Conservation (phyloP, 768 basidiomycete genomes). For the Lentinula lateritia region DNA sequence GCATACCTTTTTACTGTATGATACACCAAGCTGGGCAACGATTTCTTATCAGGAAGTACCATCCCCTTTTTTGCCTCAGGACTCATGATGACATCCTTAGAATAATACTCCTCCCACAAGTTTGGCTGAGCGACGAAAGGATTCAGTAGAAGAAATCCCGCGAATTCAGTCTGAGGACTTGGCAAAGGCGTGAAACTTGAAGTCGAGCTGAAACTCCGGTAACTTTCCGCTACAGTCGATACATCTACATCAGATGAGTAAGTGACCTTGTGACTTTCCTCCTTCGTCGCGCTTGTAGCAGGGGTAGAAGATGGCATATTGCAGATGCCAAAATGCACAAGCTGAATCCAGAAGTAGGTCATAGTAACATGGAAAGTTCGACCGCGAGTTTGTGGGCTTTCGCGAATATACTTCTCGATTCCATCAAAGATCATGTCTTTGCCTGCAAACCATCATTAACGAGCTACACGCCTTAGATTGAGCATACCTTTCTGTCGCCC, state of each 20-base stretch:
- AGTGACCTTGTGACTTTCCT: neutral
- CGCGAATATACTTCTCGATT: conserved; percentile 30
- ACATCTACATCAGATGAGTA: neutral
- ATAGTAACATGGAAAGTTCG: conserved; percentile 39
- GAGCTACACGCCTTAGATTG: neutral
- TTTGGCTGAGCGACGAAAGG: conserved; percentile 35
- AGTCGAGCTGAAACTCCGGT: neutral
- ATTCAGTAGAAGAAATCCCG: conserved; percentile 32
- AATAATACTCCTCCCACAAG: conserved; percentile 39
- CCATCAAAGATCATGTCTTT: conserved; percentile 40
- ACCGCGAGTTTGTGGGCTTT: conserved; percentile 28
- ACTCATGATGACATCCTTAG: conserved; percentile 38
- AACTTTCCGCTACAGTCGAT: neutral
- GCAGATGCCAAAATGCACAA: conserved; percentile 39
- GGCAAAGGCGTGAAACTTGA: neutral
- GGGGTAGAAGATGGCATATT: neutral
- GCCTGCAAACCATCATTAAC: conserved; percentile 18
- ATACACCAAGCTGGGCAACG: conserved; percentile 28
- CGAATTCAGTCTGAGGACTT: conserved; percentile 21
- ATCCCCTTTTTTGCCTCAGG: conserved; percentile 30
- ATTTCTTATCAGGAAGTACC: conserved; percentile 41
- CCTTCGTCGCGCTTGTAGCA: conserved; percentile 4
- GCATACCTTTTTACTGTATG: too few species aligned
- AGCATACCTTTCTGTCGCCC: conserved; percentile 36
- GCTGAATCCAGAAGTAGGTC: conserved; percentile 49